A percentile compares a stretch with the other conserved stretches of the same genome.
Conservation (phyloP, 106 monocot genomes). For the Phalaenopsis equestris region DNA sequence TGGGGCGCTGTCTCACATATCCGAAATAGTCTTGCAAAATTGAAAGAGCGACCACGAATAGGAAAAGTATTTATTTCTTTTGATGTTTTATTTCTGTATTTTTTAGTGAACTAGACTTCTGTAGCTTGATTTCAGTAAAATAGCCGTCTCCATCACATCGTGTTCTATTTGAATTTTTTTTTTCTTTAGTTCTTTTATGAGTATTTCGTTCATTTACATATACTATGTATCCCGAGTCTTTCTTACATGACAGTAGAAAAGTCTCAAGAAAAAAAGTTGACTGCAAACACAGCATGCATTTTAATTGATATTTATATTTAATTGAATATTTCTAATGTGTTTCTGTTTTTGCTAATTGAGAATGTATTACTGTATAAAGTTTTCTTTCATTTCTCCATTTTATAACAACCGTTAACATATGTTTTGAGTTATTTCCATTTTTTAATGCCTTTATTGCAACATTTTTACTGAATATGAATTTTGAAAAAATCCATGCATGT, state of each 20-base stretch:
- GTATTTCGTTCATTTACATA: background rate
- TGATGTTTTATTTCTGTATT: background rate
- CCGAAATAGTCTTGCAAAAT: conserved; percentile 71
- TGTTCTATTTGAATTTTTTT: too few species aligned
- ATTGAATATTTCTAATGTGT: background rate
- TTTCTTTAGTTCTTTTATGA: too few species aligned
- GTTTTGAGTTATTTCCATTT: background rate
- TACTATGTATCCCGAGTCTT: background rate
- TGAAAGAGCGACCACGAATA: conserved; percentile 85
- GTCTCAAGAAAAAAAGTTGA: background rate
- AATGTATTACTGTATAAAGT: background rate
- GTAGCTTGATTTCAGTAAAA: background rate
- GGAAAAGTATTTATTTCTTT: conserved; percentile 55
- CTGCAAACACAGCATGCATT: background rate
- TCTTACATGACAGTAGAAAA: background rate
- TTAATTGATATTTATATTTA: background rate
- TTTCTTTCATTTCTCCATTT: too few species aligned
- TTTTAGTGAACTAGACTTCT: background rate
- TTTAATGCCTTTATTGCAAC: background rate
- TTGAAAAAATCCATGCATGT: too few species aligned
- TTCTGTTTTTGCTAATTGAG: background rate
- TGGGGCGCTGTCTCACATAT: conserved; percentile 99
- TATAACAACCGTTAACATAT: background rate
- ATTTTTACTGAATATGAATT: too few species aligned
- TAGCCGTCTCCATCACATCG: background rate